These are phyloP conservation scores for Ilyonectria destructans DNA, from an alignment of 2,329 filamentous ascomycete species.

Conservation along the genomic window DNA sequence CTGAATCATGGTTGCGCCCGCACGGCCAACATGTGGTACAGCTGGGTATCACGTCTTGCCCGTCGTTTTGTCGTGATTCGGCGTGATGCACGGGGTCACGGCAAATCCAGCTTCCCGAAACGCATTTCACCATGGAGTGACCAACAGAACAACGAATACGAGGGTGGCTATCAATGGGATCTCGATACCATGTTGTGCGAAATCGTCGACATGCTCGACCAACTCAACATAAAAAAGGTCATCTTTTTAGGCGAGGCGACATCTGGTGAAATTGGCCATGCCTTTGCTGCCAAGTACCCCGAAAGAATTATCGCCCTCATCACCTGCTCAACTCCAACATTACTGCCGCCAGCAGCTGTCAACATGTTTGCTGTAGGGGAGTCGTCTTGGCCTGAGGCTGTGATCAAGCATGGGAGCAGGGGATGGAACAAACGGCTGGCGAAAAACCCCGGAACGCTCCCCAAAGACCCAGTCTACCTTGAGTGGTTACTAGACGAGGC, in stretches of 20 bases:
- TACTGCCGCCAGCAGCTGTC: slow-evolving; percentile 1
- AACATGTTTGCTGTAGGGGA: slow-evolving; percentile 1
- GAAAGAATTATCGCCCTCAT: neutral
- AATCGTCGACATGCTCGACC: slow-evolving; percentile 17
- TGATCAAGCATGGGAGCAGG: neutral
- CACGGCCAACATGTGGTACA: slow-evolving; percentile 4
- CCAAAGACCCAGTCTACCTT: neutral
- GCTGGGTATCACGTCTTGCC: slow-evolving; percentile 12
- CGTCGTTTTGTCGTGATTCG: slow-evolving; percentile 8
- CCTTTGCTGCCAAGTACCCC: slow-evolving; percentile 8
- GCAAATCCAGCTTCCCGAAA: slow-evolving; percentile 7
- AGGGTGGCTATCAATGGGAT: slow-evolving; percentile 5
- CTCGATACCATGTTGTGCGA: slow-evolving; percentile 11
- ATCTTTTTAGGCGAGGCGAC: slow-evolving; percentile 9
- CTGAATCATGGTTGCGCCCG: slow-evolving; percentile 5
- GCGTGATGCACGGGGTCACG: slow-evolving; percentile 9
- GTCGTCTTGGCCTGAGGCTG: neutral
- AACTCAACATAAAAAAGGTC: slow-evolving; percentile 1
- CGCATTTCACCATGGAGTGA: slow-evolving; percentile 7
- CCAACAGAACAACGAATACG: slow-evolving; percentile 3
- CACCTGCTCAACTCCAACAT: slow-evolving; percentile 9
- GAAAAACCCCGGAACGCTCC: slow-evolving; percentile 1
- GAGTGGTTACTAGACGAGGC: slow-evolving; percentile 6
- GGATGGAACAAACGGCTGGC: slow-evolving; percentile 6
- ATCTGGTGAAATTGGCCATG: slow-evolving; percentile 3